phyloP scores from a whole-genome alignment of 352 stramenopile species.

The Globisporangium paroecandrum region DNA sequence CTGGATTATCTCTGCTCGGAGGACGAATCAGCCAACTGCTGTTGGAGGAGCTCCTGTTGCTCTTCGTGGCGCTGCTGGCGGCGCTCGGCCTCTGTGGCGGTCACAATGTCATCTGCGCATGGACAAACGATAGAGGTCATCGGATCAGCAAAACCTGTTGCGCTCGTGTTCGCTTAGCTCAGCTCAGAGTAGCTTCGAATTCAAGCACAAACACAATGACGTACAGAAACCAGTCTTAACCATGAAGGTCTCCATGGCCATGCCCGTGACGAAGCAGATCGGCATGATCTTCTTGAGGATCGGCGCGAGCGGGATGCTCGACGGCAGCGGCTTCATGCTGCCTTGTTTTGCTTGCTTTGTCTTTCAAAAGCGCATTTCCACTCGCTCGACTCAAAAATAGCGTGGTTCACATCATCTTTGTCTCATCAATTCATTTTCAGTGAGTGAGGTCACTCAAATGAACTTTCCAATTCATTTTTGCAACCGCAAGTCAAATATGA shows the following conservation, averaged over 20 bases:
- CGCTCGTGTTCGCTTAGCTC: neutral
- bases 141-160: neutral
- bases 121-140: neutral
- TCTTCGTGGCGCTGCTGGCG: constrained; percentile 61
- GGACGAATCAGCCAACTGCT: constrained; percentile 1
- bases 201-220: constrained; percentile 13
- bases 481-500: constrained; percentile 19
- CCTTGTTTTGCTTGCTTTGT: constrained; percentile 7
- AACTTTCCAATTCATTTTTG: neutral
- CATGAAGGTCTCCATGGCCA: constrained; percentile 87
- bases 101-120: constrained; percentile 79
- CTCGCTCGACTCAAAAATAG: neutral
- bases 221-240: constrained; percentile 88
- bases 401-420: constrained; percentile 5
- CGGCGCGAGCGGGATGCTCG: constrained; percentile 52
- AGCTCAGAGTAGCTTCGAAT: neutral
- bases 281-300: constrained; percentile 84
- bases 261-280: constrained; percentile 80
- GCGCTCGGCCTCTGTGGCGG: constrained; percentile 68
- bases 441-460: constrained; percentile 13
- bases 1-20: constrained; percentile 2
- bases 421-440: neutral
- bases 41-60: constrained; percentile 36
- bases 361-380: constrained; percentile 4
- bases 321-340: constrained; percentile 25